phyloP scores from a whole-genome alignment of 176 grass and related monocot species.

The Eremochloa ophiuroides region DNA sequence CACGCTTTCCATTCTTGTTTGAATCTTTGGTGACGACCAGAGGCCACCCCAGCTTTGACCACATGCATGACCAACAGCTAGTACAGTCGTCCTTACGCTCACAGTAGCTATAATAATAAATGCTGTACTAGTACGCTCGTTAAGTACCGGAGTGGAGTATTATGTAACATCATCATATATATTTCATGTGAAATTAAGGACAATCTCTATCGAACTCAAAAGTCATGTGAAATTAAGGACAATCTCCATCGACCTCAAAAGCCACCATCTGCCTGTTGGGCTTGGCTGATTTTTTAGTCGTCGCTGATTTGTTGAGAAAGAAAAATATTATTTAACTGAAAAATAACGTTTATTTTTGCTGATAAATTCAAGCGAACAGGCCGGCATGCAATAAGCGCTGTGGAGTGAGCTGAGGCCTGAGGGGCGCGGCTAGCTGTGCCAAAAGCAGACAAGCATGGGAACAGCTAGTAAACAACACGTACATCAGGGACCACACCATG shows the following conservation, averaged over 20 bases:
- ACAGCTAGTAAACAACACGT: conserved; percentile 45
- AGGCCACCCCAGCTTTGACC: not conserved
- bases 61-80: not conserved
- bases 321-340: too few relatives aligned
- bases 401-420: not conserved
- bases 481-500: conserved; percentile 45
- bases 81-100: not conserved
- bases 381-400: conserved; percentile 8
- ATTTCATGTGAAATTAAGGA: not conserved
- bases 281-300: too few relatives aligned
- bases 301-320: too few relatives aligned
- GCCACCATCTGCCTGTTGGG: too few relatives aligned
- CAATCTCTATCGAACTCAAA: conserved; percentile 3
- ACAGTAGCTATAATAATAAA: not conserved
- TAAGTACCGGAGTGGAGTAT: too few relatives aligned
- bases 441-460: conserved; percentile 47
- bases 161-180: not conserved
- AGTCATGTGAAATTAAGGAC: too few relatives aligned
- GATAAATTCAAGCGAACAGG: too few relatives aligned
- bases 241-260: too few relatives aligned
- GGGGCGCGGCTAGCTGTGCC: not conserved
- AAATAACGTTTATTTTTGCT: too few relatives aligned
- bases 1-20: conserved; percentile 16
- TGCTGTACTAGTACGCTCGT: too few relatives aligned
- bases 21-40: conserved; percentile 4